These are phyloP conservation scores for Hansenula sp. DNA, from an alignment of 1,139 yeast genomes.

Conservation along the genomic window DNA sequence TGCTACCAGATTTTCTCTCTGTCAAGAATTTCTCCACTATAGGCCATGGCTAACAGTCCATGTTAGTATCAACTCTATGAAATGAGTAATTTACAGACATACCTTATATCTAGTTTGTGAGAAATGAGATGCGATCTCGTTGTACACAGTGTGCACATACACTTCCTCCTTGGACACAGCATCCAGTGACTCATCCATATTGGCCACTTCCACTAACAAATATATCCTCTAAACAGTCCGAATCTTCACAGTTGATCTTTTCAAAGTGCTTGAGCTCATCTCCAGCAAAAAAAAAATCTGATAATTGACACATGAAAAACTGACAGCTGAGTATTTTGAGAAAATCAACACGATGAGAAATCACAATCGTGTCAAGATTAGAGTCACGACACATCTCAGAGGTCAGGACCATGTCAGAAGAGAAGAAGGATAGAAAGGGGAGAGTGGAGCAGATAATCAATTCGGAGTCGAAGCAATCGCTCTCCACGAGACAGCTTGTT, in stretches of 20 bases:
- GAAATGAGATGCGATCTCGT: slow-evolving; percentile 88
- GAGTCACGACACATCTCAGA: too few relatives aligned
- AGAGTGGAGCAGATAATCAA: slow-evolving; percentile 8
- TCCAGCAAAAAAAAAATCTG: neutral
- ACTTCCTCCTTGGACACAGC: slow-evolving; percentile 64
- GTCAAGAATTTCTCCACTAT: slow-evolving; percentile 71
- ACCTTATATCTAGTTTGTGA: slow-evolving; percentile 83
- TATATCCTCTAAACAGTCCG: too few relatives aligned
- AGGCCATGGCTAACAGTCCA: slow-evolving; percentile 72
- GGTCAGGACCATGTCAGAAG: neutral
- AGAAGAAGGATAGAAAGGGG: neutral
- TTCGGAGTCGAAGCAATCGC: slow-evolving; percentile 15
- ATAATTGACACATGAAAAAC: neutral
- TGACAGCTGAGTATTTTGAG: neutral
- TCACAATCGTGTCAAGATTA: too few relatives aligned
- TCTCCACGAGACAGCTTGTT: slow-evolving; percentile 19
- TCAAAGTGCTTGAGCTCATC: too few relatives aligned
- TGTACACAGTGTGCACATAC: slow-evolving; percentile 85
- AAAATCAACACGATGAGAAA: neutral
- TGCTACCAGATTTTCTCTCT: slow-evolving; percentile 34
- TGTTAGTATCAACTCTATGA: neutral
- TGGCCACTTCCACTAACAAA: neutral
- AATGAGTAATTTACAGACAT: too few relatives aligned
- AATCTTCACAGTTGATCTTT: too few relatives aligned
- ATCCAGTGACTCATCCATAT: slow-evolving; percentile 24